Conservation (phyloP, 2,329 filamentous ascomycete species). For the Penicillium aurantiogriseum region DNA sequence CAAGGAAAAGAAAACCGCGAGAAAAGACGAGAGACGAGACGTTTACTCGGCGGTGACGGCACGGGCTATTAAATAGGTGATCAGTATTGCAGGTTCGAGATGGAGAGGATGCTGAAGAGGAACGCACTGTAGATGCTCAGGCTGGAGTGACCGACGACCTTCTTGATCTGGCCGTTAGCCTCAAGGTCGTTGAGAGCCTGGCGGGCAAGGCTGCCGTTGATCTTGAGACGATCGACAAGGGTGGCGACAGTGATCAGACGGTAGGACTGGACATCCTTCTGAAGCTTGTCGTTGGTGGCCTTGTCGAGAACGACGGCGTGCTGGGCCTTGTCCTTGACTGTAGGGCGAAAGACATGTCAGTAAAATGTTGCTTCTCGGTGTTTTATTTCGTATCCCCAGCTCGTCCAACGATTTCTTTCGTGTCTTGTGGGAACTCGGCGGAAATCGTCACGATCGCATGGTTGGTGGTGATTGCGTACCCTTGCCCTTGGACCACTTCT, state of each 20-base stretch:
- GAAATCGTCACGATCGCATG: constrained; percentile 25
- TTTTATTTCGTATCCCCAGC: constrained; percentile 9
- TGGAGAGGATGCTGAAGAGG: background rate
- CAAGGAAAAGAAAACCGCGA: constrained; percentile 39
- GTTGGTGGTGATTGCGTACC: constrained; percentile 43
- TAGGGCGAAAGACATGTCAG: constrained; percentile 33
- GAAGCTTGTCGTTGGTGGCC: constrained; percentile 92
- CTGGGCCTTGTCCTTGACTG: constrained; percentile 99
- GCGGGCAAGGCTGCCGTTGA: constrained; percentile 96
- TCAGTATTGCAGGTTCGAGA: background rate
- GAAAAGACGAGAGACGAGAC: constrained; percentile 32
- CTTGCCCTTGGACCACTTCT: constrained; percentile 60
- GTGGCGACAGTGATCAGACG: constrained; percentile 97
- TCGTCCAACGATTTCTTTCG: constrained; percentile 16
- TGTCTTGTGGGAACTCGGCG: constrained; percentile 9
- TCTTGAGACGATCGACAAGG: constrained; percentile 99
- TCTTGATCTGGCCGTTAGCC: constrained; percentile 98
- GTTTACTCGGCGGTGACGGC: constrained; percentile 48
- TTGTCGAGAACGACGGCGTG: constrained; percentile 99
- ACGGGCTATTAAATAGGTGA: constrained; percentile 35
- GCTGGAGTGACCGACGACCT: constrained; percentile 93
- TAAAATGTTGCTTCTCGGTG: constrained; percentile 7
- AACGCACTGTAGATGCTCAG: constrained; percentile 94
- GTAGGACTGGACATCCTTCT: constrained; percentile 99
- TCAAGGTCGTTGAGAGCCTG: constrained; percentile 87